A percentile compares a stretch with the other conserved stretches of the same genome.
These are phyloP conservation scores for Rhizoclosmatium sp. DNA, from an alignment of 192 early-diverging fungal species.

Conservation along the genomic window DNA sequence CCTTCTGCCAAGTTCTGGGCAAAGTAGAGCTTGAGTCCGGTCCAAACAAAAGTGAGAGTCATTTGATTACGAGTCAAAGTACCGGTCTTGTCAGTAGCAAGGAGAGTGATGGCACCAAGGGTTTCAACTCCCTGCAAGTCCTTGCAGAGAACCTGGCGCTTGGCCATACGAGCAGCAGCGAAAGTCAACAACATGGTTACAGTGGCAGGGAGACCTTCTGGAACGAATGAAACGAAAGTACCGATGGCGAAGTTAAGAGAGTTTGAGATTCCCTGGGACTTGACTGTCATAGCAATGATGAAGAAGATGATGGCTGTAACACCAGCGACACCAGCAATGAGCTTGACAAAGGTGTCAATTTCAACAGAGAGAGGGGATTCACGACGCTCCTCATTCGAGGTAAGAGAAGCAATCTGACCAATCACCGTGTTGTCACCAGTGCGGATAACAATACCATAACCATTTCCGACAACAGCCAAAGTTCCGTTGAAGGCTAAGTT, in stretches of 20 bases:
- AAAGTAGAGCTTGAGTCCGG: constrained; percentile 49
- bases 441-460: constrained; percentile 59
- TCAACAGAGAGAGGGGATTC: constrained; percentile 55
- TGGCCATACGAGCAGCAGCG: constrained; percentile 61
- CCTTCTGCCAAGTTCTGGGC: constrained; percentile 61
- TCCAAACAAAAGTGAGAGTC: constrained; percentile 58
- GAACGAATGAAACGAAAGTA: constrained; percentile 61
- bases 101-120: constrained; percentile 65
- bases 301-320: constrained; percentile 63
- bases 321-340: constrained; percentile 51
- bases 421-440: constrained; percentile 63
- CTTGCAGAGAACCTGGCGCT: constrained; percentile 67
- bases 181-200: constrained; percentile 64
- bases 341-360: constrained; percentile 59
- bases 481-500: constrained; percentile 58
- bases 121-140: constrained; percentile 71
- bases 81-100: constrained; percentile 79
- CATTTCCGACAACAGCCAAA: constrained; percentile 57
- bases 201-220: constrained; percentile 63
- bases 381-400: constrained; percentile 49
- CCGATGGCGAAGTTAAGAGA: constrained; percentile 62
- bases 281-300: constrained; percentile 45
- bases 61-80: constrained; percentile 75
- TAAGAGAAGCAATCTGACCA: constrained; percentile 59
- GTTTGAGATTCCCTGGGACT: constrained; percentile 47